A percentile compares a stretch with the other conserved stretches of the same genome.
Conservation (phyloP, 345 rosid genomes). For the thale cress (Arabidopsis thaliana) region TAIR10.1 NC_003070.9:5133001-5133500, state of each 20-base stretch:
- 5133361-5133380: constrained; percentile 54
- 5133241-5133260: not conserved
- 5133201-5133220: constrained; percentile 27
- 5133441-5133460: not conserved
- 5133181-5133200: constrained; percentile 53
- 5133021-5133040: constrained; percentile 59
- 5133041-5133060: constrained; percentile 52
- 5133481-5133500: not conserved
- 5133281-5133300: constrained; percentile 31
- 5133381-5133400: constrained; percentile 9
- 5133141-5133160: constrained; percentile 43
- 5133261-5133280: not conserved
- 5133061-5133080: constrained; percentile 51
- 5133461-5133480: not conserved
- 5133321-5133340: constrained; percentile 68
- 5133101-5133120: constrained; percentile 54
- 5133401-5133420: not conserved
- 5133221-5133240: not conserved
- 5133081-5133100: constrained; percentile 49
- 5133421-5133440: not conserved
- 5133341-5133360: constrained; percentile 66
- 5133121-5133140: constrained; percentile 49
- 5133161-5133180: constrained; percentile 38
- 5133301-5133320: constrained; percentile 57
- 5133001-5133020: constrained; percentile 53